These are phyloP conservation scores for Chenopodium formosanum DNA, from an alignment of 148 eudicot genomes.

Conservation along the genomic window DNA sequence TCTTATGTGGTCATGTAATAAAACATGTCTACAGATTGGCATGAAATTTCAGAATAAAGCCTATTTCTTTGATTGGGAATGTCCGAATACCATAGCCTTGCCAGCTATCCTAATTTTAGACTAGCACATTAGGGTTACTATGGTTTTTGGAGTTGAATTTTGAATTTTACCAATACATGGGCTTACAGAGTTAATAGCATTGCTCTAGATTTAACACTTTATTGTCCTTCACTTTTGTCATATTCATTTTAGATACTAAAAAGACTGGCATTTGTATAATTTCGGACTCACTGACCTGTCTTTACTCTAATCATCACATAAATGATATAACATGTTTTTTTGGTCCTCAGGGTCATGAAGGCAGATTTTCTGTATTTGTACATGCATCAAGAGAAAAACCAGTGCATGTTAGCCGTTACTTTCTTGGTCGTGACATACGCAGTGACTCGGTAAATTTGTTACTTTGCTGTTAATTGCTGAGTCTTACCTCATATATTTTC, in stretches of 20 bases:
- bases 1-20: neutral
- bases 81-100: neutral
- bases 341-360: slow-evolving; percentile 53
- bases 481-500: neutral
- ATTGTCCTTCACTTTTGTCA: neutral
- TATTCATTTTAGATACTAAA: neutral
- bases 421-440: slow-evolving; percentile 48
- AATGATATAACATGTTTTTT: slow-evolving; percentile 1
- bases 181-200: neutral
- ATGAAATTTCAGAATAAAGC: neutral
- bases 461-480: neutral
- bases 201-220: neutral
- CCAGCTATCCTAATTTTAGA: neutral
- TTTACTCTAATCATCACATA: neutral
- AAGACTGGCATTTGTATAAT: neutral
- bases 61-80: neutral
- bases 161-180: neutral
- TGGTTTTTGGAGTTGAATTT: neutral
- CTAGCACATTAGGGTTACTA: neutral
- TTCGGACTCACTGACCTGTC: neutral
- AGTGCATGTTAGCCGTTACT: slow-evolving; percentile 45
- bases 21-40: neutral
- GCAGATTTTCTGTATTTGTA: slow-evolving; percentile 53
- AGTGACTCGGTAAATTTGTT: slow-evolving; percentile 48
- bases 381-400: slow-evolving; percentile 57